These are phyloP conservation scores for Globisporangium radiosum DNA, from an alignment of 352 stramenopile species.

Conservation along the genomic window DNA sequence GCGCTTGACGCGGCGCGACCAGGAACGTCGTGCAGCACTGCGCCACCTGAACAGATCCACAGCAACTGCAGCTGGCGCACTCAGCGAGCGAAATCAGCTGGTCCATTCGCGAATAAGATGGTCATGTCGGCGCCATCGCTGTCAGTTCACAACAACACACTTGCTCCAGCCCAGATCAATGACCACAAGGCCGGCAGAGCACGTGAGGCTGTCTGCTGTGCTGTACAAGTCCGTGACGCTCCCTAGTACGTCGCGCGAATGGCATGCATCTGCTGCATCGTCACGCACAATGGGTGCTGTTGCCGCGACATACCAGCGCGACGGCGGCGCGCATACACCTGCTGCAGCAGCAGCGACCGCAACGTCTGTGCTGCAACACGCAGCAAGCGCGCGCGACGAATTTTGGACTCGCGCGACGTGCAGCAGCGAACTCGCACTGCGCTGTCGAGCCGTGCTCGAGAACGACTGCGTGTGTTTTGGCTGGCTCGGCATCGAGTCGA, in stretches of 20 bases:
- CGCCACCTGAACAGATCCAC: too few relatives aligned
- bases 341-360: background rate
- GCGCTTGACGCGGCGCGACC: too few relatives aligned
- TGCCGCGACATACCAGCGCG: background rate
- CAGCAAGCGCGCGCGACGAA: background rate
- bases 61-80: too few relatives aligned
- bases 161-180: too few relatives aligned
- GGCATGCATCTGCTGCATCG: background rate
- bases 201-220: background rate
- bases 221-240: conserved; percentile 20
- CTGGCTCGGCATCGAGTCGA: conserved; percentile 28
- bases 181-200: too few relatives aligned
- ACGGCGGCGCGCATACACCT: background rate
- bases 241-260: conserved; percentile 14
- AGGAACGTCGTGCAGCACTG: too few relatives aligned
- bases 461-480: conserved; percentile 20
- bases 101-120: too few relatives aligned
- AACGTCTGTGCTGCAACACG: too few relatives aligned
- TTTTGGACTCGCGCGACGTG: background rate
- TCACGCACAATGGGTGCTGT: background rate
- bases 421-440: background rate
- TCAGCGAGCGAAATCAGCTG: too few relatives aligned
- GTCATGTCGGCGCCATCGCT: too few relatives aligned
- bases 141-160: background rate
- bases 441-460: conserved; percentile 5